Percentiles rank a stretch among this genome's conserved stretches.
Conservation (phyloP, 2,329 filamentous ascomycete species). For the Pseudocercospora musae region DNA sequence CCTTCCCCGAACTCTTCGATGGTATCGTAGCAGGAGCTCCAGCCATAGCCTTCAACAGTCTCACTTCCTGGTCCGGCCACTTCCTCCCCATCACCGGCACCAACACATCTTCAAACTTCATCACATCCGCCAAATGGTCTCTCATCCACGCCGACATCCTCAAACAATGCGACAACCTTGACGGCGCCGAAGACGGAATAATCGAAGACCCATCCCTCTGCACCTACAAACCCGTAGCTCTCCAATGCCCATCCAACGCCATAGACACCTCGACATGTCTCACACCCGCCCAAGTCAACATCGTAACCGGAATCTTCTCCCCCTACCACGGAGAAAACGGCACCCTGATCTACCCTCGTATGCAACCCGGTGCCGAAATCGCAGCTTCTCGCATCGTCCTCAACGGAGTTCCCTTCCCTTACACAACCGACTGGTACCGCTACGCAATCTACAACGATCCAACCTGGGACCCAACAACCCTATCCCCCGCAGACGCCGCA, state of each 20-base stretch:
- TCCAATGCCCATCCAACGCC: conserved; percentile 36
- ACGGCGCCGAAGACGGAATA: conserved; percentile 47
- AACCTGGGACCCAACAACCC: conserved; percentile 38
- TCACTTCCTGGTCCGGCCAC: conserved; percentile 42
- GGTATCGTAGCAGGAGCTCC: conserved; percentile 47
- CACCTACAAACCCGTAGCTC: conserved; percentile 39
- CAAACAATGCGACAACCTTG: conserved; percentile 48
- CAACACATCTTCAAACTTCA: conserved; percentile 38
- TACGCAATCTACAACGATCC: conserved; percentile 49
- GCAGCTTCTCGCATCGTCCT: conserved; percentile 36
- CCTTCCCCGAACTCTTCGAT: conserved; percentile 47
- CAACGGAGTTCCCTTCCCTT: conserved; percentile 41
- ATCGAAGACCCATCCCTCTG: conserved; percentile 45
- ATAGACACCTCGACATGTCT: conserved; percentile 42
- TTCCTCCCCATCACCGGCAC: conserved; percentile 41
- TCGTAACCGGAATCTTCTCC: conserved; percentile 40
- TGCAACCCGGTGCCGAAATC: conserved; percentile 49
- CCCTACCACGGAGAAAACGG: conserved; percentile 43
- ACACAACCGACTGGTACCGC: conserved; percentile 47
- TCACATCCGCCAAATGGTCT: conserved; percentile 38
- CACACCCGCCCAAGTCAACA: conserved; percentile 40
- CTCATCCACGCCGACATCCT: conserved; percentile 43
- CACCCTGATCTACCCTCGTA: conserved; percentile 46
- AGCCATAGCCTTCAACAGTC: conserved; percentile 41
- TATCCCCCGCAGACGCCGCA: conserved; percentile 39